Evolutionary conservation across 805 yeast species (phyloP).

Genomic region (Nakazawaea siamensis): DNA sequence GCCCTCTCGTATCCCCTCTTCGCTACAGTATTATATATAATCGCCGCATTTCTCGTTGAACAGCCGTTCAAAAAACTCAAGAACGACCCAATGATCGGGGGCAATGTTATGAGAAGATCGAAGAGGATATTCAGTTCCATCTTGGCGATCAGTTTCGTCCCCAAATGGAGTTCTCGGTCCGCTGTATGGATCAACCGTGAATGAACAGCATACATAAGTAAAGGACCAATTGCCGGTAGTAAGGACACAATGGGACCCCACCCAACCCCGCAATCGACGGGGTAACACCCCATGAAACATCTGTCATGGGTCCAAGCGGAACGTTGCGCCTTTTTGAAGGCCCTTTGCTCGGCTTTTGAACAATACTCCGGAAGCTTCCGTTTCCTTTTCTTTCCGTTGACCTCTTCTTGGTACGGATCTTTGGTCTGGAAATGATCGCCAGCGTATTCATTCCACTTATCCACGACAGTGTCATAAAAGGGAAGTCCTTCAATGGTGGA

Average conservation of each 20-base stretch:
- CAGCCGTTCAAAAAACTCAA: slow-evolving; percentile 79
- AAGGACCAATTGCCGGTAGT: slow-evolving; percentile 81
- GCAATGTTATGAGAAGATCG: slow-evolving; percentile 67
- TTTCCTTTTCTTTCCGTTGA: slow-evolving; percentile 45
- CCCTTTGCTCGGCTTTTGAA: slow-evolving; percentile 48
- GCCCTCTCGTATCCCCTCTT: slow-evolving; percentile 6
- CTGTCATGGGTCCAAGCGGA: slow-evolving; percentile 86
- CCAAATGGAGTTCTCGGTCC: slow-evolving; percentile 46
- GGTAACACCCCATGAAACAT: slow-evolving; percentile 74
- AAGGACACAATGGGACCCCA: slow-evolving; percentile 65
- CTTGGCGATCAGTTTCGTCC: slow-evolving; percentile 50
- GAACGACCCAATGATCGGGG: slow-evolving; percentile 75
- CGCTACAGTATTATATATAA: slow-evolving; percentile 40
- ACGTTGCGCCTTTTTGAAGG: slow-evolving; percentile 66
- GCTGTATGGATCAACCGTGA: slow-evolving; percentile 58
- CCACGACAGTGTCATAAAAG: slow-evolving; percentile 48
- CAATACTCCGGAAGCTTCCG: slow-evolving; percentile 54
- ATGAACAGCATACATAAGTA: slow-evolving; percentile 73
- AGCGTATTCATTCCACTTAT: slow-evolving; percentile 56
- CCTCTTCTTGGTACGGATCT: slow-evolving; percentile 55
- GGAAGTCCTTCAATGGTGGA: slow-evolving; percentile 34
- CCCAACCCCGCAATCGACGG: slow-evolving; percentile 71
- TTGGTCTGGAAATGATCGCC: slow-evolving; percentile 55
- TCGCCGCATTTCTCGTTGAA: slow-evolving; percentile 82
- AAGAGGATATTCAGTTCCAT: slow-evolving; percentile 69